Conservation (phyloP, 495 filamentous ascomycete genomes). For the Trichoderma reesei region DNA sequence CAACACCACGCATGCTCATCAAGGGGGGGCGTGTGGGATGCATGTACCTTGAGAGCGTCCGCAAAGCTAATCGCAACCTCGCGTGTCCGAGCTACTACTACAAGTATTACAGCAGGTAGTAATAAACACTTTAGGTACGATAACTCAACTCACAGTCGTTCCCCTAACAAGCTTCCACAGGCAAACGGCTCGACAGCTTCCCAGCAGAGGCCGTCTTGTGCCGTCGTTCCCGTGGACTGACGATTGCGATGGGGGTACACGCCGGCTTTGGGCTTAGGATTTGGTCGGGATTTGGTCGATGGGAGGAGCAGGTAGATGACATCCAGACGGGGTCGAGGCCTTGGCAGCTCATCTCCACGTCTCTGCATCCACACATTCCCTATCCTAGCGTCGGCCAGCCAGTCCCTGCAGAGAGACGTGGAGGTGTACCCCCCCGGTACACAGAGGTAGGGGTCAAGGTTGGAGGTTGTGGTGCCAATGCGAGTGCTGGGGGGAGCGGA, state of each 20-base stretch:
- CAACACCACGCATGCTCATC: neutral
- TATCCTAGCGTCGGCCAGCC: constrained; percentile 8
- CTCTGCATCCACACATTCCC: constrained; percentile 3
- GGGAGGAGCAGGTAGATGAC: constrained; percentile 9
- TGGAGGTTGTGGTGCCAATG: neutral
- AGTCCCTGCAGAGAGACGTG: constrained; percentile 9
- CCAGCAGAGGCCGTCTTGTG: constrained; percentile 1
- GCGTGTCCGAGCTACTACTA: neutral
- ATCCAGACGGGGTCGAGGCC: constrained; percentile 7
- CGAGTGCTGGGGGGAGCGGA: neutral
- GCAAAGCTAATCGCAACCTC: neutral
- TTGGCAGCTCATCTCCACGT: constrained; percentile 6
- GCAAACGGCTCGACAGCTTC: constrained; percentile 2
- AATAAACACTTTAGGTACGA: too few species aligned
- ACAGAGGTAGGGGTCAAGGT: neutral
- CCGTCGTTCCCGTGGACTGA: constrained; percentile 1
- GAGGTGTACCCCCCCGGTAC: neutral
- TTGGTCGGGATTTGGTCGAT: constrained; percentile 6
- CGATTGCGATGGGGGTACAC: constrained; percentile 3
- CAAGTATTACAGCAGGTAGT: too few species aligned
- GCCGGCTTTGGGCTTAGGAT: constrained; percentile 3
- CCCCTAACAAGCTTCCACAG: constrained; percentile 1
- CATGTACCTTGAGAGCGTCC: neutral
- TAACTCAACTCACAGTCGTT: neutral
- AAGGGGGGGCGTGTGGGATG: neutral